A percentile compares a stretch with the other conserved stretches of the same genome.
phyloP scores from a whole-genome alignment of 2,329 filamentous ascomycete genomes.

The Trichophyton schoenleinii region DNA sequence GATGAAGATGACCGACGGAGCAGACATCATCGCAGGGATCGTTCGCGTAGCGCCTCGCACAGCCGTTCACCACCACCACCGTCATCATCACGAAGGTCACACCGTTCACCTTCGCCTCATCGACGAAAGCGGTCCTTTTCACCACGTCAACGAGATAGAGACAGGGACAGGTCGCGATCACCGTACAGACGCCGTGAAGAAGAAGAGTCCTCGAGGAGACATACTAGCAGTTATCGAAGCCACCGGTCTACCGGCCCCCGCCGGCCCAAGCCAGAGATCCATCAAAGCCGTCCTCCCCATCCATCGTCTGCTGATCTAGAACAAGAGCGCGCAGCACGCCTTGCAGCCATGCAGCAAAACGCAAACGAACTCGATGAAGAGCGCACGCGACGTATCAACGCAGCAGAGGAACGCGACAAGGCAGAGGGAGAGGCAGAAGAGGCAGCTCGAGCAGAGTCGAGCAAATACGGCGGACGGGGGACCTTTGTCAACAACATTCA shows the following conservation, averaged over 20 bases:
- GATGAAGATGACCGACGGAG: constrained; percentile 19
- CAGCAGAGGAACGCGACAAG: constrained; percentile 53
- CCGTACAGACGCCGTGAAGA: constrained; percentile 25
- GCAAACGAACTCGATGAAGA: constrained; percentile 56
- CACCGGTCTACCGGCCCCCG: constrained; percentile 11
- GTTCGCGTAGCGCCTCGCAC: constrained; percentile 29
- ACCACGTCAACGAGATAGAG: constrained; percentile 7
- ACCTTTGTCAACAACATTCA: constrained; percentile 54
- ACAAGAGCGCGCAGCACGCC: constrained; percentile 51
- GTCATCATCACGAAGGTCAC: constrained; percentile 8
- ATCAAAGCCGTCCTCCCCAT: constrained; percentile 9
- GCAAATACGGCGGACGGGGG: constrained; percentile 50
- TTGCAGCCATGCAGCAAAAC: constrained; percentile 60
- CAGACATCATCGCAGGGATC: constrained; percentile 33
- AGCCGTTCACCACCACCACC: constrained; percentile 7
- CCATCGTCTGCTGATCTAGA: constrained; percentile 21
- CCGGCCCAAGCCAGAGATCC: constrained; percentile 5
- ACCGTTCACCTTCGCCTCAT: constrained; percentile 15
- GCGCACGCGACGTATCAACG: constrained; percentile 52
- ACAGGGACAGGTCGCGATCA: constrained; percentile 25
- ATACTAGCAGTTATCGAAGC: constrained; percentile 16
- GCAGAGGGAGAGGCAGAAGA: constrained; percentile 55
- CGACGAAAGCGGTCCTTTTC: constrained; percentile 17
- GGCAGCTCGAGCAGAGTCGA: constrained; percentile 44
- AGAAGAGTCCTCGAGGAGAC: constrained; percentile 21